phyloP scores from a whole-genome alignment of 2,329 filamentous ascomycete species.

The Teratosphaeria destructans region DNA sequence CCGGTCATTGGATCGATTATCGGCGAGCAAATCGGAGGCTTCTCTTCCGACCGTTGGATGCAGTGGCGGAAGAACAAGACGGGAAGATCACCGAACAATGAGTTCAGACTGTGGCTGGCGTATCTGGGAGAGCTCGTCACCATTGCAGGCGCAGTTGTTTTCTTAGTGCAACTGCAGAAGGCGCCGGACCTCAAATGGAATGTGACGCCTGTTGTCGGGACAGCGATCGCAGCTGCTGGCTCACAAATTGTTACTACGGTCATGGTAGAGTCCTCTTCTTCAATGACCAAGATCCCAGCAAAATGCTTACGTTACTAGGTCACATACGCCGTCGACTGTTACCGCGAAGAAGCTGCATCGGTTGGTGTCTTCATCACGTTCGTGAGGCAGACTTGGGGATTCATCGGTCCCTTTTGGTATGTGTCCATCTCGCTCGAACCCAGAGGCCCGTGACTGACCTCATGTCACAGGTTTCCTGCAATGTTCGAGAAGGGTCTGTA shows the following conservation, averaged over 20 bases:
- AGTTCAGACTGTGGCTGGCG: conserved; percentile 46
- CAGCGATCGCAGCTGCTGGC: conserved; percentile 38
- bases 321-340: conserved; percentile 49
- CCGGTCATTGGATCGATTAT: conserved; percentile 46
- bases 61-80: conserved; percentile 26
- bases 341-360: conserved; percentile 39
- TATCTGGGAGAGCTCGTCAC: conserved; percentile 42
- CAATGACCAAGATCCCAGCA: too few species aligned
- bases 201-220: conserved; percentile 45
- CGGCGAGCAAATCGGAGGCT: conserved; percentile 47
- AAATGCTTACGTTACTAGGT: neutral
- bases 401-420: conserved; percentile 31
- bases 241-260: conserved; percentile 53
- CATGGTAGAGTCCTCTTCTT: neutral
- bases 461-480: conserved; percentile 20
- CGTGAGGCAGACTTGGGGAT: conserved; percentile 44
- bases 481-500: conserved; percentile 24
- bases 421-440: neutral
- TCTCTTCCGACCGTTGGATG: conserved; percentile 44
- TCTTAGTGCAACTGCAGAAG: conserved; percentile 39
- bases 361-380: conserved; percentile 49
- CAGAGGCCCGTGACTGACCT: neutral
- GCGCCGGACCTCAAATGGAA: conserved; percentile 38
- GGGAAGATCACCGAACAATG: conserved; percentile 30
- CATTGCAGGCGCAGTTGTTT: conserved; percentile 43